Evolutionary conservation across 306 rosid species (phyloP), one percentile per base, ranked within the genome.

Genomic region (Ziziphus jujuba): DNA sequence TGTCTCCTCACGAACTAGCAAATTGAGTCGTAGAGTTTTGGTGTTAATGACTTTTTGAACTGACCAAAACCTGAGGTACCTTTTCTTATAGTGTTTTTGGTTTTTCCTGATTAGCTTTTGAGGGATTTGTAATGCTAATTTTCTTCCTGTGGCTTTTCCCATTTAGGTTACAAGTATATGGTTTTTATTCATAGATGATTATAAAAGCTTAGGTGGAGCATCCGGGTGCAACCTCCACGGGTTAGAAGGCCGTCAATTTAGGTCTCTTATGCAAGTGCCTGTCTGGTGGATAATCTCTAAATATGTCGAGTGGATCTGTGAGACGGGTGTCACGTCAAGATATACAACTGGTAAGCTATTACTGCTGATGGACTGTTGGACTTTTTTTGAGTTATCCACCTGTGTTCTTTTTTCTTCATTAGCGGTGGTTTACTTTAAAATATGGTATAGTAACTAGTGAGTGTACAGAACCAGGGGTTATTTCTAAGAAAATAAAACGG

Each of bases 291-390:
- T 65, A 73, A 51, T 36, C 51, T 28, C 11, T 56, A 51, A 81
- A 63, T 28, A 92, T 92, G 98, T 83, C 98, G 13, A 82, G 92
- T 54, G 96, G 91, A 72, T 57, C 96, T 4, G 91, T 72, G 44
- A 87, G 92, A 75, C 81, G 87, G 78, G 90, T 89, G 64, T 85
- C 95, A 63, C 95, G 87, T 57, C 84, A 89, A 78, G 96, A 92
- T 73, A 85, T 89, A 53, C 98, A 92, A 75, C 71, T 87, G 87
- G 98, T 92, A 85, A 84, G 91, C 66, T 66, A 13, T 73, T 70
- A 45, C 64, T 54, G n/a, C 63, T 72, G 38, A 65, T 63, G 23
- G 36, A 57, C 25, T 52, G 11, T 48, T 19, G 6, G 6, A 45
- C 50, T 45, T 45, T 15, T 15, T 2, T 45, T 2, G 16, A 45